Conservation (phyloP, 2,329 filamentous ascomycete genomes). For the Monosporascus sp. region DNA sequence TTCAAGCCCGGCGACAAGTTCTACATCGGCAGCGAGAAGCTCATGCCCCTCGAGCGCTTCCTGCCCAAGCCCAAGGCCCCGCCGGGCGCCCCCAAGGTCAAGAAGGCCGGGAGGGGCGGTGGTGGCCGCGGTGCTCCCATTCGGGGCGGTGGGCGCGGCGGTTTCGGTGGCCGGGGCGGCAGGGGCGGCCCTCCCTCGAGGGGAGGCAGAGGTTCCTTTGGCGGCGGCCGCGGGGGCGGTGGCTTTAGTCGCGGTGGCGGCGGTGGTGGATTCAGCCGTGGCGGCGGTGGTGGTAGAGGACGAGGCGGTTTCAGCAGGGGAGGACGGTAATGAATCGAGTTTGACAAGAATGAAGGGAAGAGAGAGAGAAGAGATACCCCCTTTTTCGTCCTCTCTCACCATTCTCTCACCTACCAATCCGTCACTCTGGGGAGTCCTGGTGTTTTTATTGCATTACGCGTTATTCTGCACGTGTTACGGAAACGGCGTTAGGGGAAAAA, state of each 20-base stretch:
- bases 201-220: slow-evolving; percentile 34
- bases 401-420: no score
- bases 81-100: slow-evolving; percentile 57
- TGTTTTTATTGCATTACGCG: no score
- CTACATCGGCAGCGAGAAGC: slow-evolving; percentile 91
- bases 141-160: slow-evolving; percentile 21
- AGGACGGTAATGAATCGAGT: slow-evolving; percentile 16
- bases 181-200: slow-evolving; percentile 39
- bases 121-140: slow-evolving; percentile 39
- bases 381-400: no score
- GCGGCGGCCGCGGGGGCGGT: slow-evolving; percentile 28
- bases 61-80: slow-evolving; percentile 83
- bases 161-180: slow-evolving; percentile 55
- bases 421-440: no score
- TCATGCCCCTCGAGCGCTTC: slow-evolving; percentile 93
- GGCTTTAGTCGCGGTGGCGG: slow-evolving; percentile 3
- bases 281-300: slow-evolving; percentile 49
- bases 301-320: slow-evolving; percentile 31
- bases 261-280: slow-evolving; percentile 45
- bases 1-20: slow-evolving; percentile 98
- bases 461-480: no score
- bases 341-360: no score
- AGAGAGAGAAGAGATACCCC: no score
- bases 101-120: slow-evolving; percentile 64
- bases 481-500: no score